Percentiles rank a stretch among this genome's conserved stretches.
These are phyloP conservation scores for Linnemannia zychae DNA, from an alignment of 192 early-diverging fungal species.

Conservation along the genomic window DNA sequence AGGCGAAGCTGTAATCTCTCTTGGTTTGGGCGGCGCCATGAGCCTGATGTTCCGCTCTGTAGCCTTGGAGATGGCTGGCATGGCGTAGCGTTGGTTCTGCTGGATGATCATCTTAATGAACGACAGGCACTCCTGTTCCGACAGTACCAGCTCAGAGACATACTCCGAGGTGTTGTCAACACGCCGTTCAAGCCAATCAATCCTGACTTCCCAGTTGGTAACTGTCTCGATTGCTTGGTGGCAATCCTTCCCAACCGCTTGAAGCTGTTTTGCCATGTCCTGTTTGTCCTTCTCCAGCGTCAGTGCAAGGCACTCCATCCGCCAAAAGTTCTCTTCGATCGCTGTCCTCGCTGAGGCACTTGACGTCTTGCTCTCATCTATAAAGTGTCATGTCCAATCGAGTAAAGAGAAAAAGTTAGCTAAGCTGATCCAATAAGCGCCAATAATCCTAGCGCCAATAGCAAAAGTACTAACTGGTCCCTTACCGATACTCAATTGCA, in stretches of 20 bases:
- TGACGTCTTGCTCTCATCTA: conserved; percentile 48
- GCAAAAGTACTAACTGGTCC: not conserved
- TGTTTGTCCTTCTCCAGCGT: conserved; percentile 49
- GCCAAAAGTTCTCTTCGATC: conserved; percentile 55
- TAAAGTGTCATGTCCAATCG: not conserved
- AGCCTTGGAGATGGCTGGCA: conserved; percentile 49
- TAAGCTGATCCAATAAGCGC: not conserved
- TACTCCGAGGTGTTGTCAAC: conserved; percentile 53
- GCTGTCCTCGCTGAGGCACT: conserved; percentile 42
- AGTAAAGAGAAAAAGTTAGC: not conserved
- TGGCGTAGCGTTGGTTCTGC: conserved; percentile 45
- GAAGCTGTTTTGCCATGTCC: conserved; percentile 28
- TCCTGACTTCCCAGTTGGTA: conserved; percentile 53
- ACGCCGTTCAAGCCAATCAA: conserved; percentile 39
- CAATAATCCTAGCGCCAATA: not conserved
- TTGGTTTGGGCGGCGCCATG: conserved; percentile 38
- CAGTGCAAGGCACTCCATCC: conserved; percentile 41
- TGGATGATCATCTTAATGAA: conserved; percentile 56
- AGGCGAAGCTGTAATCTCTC: conserved; percentile 15
- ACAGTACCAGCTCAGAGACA: conserved; percentile 51
- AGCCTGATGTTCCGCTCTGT: conserved; percentile 48
- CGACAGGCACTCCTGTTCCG: conserved; percentile 54
- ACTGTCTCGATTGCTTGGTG: conserved; percentile 33
- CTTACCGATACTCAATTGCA: conserved; percentile 50
- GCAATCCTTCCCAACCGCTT: conserved; percentile 25